These are phyloP conservation scores for Gossypium mustelinum DNA, from an alignment of 345 rosid species.

Conservation along the genomic window DNA sequence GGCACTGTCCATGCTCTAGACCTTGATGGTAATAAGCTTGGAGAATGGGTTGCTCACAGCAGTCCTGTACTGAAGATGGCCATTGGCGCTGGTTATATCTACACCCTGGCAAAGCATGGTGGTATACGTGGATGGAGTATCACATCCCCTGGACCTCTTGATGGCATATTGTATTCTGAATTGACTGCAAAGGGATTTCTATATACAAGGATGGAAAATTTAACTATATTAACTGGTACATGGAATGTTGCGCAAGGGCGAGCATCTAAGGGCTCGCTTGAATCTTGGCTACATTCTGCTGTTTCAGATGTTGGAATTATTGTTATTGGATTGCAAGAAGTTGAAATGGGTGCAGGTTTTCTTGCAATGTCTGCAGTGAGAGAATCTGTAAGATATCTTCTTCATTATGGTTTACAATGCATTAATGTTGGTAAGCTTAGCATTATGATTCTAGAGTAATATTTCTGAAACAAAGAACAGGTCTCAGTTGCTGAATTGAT, in stretches of 20 bases:
- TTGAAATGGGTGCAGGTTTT: slow-evolving; percentile 88
- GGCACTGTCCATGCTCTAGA: slow-evolving; percentile 62
- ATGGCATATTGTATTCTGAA: slow-evolving; percentile 50
- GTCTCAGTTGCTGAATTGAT: not conserved
- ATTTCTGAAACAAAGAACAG: slow-evolving; percentile 7
- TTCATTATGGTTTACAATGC: slow-evolving; percentile 5
- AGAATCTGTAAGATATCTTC: slow-evolving; percentile 64
- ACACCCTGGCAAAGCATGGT: slow-evolving; percentile 70
- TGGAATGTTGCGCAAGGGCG: slow-evolving; percentile 88
- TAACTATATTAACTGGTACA: slow-evolving; percentile 58
- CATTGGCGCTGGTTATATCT: slow-evolving; percentile 58
- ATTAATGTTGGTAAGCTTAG: not conserved
- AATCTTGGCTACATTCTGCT: slow-evolving; percentile 65
- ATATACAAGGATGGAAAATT: slow-evolving; percentile 54
- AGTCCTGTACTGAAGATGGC: slow-evolving; percentile 65
- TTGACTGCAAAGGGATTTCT: slow-evolving; percentile 54
- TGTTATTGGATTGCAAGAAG: slow-evolving; percentile 80
- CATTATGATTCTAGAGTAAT: not conserved
- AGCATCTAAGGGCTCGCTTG: slow-evolving; percentile 58
- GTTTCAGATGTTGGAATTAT: slow-evolving; percentile 60
- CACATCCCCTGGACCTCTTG: slow-evolving; percentile 70
- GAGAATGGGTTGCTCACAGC: slow-evolving; percentile 73
- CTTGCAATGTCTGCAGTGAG: slow-evolving; percentile 88
- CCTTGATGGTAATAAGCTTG: slow-evolving; percentile 65
- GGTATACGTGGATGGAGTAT: slow-evolving; percentile 84